phyloP scores from a whole-genome alignment of 148 eudicot species.

The Silene conica region DNA sequence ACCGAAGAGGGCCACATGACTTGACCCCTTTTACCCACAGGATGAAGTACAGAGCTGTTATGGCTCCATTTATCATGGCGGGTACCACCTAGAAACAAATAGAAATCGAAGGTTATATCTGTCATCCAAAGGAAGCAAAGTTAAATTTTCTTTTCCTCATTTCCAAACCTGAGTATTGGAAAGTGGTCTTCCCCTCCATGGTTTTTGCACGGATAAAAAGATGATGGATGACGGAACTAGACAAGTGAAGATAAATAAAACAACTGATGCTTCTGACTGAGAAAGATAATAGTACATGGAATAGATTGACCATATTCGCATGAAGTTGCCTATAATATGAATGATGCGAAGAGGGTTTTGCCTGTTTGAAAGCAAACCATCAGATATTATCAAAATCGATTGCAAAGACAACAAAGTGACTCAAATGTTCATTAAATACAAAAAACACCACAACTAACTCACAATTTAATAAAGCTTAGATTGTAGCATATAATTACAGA shows the following conservation, averaged over 20 bases:
- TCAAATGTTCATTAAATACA: not conserved
- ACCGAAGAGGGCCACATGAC: conserved; percentile 97
- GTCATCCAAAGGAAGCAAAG: conserved; percentile 9
- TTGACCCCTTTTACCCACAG: conserved; percentile 94
- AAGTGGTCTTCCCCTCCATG: conserved; percentile 95
- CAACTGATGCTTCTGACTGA: conserved; percentile 80
- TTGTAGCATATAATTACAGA: not conserved
- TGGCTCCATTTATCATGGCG: conserved; percentile 78
- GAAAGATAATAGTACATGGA: conserved; percentile 81
- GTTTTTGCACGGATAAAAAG: conserved; percentile 72
- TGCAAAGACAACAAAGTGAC: not conserved
- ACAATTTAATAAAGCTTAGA: not conserved
- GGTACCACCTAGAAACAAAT: conserved; percentile 64
- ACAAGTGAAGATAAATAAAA: conserved; percentile 82
- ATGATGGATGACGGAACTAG: conserved; percentile 68
- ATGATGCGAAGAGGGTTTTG: conserved; percentile 76
- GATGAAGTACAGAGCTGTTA: conserved; percentile 90
- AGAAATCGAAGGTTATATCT: conserved; percentile 3
- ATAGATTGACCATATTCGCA: conserved; percentile 97
- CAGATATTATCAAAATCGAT: not conserved
- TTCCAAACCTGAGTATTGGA: conserved; percentile 74
- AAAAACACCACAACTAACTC: not conserved
- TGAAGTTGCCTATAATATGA: conserved; percentile 67
- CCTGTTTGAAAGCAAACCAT: conserved; percentile 38
- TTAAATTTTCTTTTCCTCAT: conserved; percentile 2